These are phyloP conservation scores for Fusarium napiforme DNA, from an alignment of 2,329 filamentous ascomycete genomes.

Conservation along the genomic window DNA sequence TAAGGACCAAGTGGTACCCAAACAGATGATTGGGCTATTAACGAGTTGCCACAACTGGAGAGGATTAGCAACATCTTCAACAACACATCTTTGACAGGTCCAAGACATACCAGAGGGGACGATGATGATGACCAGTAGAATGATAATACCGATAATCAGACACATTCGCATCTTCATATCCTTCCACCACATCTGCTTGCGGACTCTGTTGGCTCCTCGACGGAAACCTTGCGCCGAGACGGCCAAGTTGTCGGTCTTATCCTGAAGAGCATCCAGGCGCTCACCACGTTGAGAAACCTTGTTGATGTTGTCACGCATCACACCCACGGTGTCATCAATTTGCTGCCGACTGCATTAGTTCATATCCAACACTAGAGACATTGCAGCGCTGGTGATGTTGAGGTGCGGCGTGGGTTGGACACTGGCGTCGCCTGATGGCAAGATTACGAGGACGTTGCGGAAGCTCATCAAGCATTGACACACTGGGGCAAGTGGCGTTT, in stretches of 20 bases:
- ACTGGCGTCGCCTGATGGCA: neutral
- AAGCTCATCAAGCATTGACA: neutral
- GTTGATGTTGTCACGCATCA: slow-evolving; percentile 98
- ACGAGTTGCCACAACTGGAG: slow-evolving; percentile 51
- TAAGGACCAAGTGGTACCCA: slow-evolving; percentile 44
- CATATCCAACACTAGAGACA: neutral
- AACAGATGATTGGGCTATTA: slow-evolving; percentile 41
- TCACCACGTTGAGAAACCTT: slow-evolving; percentile 95
- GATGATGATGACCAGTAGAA: slow-evolving; percentile 93
- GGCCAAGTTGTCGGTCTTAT: slow-evolving; percentile 95
- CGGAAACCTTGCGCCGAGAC: slow-evolving; percentile 95
- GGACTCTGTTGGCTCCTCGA: slow-evolving; percentile 92
- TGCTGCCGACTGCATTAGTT: slow-evolving; percentile 67
- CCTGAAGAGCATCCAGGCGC: slow-evolving; percentile 85
- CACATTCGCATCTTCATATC: slow-evolving; percentile 99
- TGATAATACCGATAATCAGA: slow-evolving; percentile 88
- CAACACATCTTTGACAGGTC: neutral
- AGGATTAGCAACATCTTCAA: slow-evolving; percentile 16
- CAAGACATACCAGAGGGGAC: slow-evolving; percentile 79
- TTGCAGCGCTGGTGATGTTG: neutral
- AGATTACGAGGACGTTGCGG: neutral
- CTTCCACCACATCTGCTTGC: slow-evolving; percentile 99
- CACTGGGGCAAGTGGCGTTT: neutral
- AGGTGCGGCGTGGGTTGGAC: neutral
- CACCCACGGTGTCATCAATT: slow-evolving; percentile 95